These are phyloP conservation scores for Xylaria polymorpha DNA, from an alignment of 2,329 filamentous ascomycete species.

Conservation along the genomic window DNA sequence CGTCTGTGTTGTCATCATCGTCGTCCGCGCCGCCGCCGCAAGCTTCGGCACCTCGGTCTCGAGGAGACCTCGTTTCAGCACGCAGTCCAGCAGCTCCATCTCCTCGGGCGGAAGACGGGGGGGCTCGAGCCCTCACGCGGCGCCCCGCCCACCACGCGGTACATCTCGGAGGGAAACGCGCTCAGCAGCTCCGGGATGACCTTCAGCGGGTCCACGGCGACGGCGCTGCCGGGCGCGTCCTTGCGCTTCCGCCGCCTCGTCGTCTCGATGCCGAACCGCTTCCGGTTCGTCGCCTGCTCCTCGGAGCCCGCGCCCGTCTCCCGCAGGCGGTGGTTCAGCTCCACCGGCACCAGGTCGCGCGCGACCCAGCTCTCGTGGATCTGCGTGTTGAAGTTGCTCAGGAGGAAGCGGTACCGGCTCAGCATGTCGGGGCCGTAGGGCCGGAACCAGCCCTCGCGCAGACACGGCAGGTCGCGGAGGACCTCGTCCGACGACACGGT, in stretches of 20 bases:
- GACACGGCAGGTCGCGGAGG: constrained; percentile 33
- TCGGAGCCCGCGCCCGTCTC: constrained; percentile 9
- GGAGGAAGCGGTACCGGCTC: constrained; percentile 38
- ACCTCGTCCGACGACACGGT: constrained; percentile 35
- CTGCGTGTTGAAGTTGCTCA: constrained; percentile 40
- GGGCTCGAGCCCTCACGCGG: constrained; percentile 26
- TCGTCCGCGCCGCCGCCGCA: neutral
- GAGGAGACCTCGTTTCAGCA: constrained; percentile 25
- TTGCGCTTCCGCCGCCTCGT: constrained; percentile 32
- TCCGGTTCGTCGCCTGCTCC: constrained; percentile 4
- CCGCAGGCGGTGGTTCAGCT: constrained; percentile 40
- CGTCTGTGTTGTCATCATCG: neutral
- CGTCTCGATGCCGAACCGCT: constrained; percentile 29
- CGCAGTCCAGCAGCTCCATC: constrained; percentile 35
- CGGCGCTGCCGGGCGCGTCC: constrained; percentile 22
- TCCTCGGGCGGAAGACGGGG: constrained; percentile 36
- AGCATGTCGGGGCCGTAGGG: constrained; percentile 39
- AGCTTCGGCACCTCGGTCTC: constrained; percentile 17
- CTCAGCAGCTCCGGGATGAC: constrained; percentile 39
- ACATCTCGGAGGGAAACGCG: constrained; percentile 32
- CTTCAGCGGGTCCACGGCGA: constrained; percentile 37
- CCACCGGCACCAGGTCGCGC: constrained; percentile 40
- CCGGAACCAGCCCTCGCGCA: constrained; percentile 40
- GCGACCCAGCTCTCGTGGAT: constrained; percentile 39
- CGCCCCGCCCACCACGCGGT: constrained; percentile 21